Evolutionary conservation across 768 basidiomycete genomes (phyloP), one percentile per base, ranked within the genome.

Genomic region (Mycena olivaceomarginata): DNA sequence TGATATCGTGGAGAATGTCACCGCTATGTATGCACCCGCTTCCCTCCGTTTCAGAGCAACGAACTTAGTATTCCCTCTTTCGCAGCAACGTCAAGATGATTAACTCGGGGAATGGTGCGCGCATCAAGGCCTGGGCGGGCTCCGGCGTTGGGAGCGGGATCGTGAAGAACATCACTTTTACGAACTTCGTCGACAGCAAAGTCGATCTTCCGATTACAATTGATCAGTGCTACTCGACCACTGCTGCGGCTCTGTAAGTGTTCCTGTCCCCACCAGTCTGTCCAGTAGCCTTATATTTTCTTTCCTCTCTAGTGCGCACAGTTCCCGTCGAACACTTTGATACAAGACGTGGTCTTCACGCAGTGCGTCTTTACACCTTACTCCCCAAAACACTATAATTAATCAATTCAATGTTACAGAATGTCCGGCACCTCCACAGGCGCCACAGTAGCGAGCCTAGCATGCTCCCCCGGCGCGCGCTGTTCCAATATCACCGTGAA

Each of bases 81-180:
- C 4, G 1, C 79, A 92, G 89, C 46, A 91, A 93, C 78, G 86
- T 94, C 73, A 86, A 84, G 40, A 93, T 93, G 91, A 84, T 88
- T 9, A 92, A 93, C 70, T 91, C 92, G 86, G 91, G 91, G 80
- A 93, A 94, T 77, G 93, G 93, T 0, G 92, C 92, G 92, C 92
- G 0, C 87, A 93, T 94, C 83, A 94, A 94, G 67, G 90, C 92
- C 0, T 94, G 90, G 87, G 93, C 92, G 4, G 93, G 93, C 6
- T 85, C 87, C 18, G 87, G 88, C 70, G 91, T 92, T 25, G 92
- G 93, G 4, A 87, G 88, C 40, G 92, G 92, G 9, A 89, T 91
- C 62, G 91, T 92, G 56, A 87, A 89, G 81, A 92, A 92, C 77
- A 83, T 92, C 80, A 91, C 90, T 1, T 92, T 91, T 82, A 78